Conservation (phyloP, 2,329 filamentous ascomycete genomes). For the Calonectria montana region DNA sequence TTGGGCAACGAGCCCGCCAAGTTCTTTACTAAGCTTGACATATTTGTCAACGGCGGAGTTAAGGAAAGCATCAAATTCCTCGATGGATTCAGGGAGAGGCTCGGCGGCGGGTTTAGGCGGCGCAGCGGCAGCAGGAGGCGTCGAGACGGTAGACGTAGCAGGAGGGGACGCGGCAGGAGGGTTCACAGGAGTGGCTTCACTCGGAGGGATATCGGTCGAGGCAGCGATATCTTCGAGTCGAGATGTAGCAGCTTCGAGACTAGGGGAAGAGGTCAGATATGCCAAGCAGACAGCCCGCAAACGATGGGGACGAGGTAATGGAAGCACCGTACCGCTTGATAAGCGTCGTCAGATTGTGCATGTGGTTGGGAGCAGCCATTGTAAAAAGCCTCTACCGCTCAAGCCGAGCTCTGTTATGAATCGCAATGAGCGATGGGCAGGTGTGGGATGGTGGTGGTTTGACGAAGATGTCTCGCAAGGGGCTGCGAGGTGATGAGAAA, state of each 20-base stretch:
- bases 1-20: slow-evolving; percentile 82
- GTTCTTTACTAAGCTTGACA: slow-evolving; percentile 78
- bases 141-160: slow-evolving; percentile 44
- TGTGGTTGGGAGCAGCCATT: slow-evolving; percentile 83
- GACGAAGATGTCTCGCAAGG: slow-evolving; percentile 1
- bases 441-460: background rate
- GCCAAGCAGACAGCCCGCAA: background rate
- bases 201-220: slow-evolving; percentile 70
- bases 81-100: slow-evolving; percentile 79
- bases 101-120: slow-evolving; percentile 59
- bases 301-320: background rate
- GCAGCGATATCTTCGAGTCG: slow-evolving; percentile 96
- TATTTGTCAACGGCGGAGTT: slow-evolving; percentile 80
- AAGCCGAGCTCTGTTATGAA: background rate
- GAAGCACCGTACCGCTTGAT: slow-evolving; percentile 84
- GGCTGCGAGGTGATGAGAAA: background rate
- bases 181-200: slow-evolving; percentile 59
- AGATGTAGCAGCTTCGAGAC: slow-evolving; percentile 96
- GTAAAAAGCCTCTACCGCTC: slow-evolving; percentile 27
- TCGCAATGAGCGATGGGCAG: background rate
- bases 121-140: slow-evolving; percentile 45
- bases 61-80: slow-evolving; percentile 88
- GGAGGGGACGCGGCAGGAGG: slow-evolving; percentile 49
- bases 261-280: slow-evolving; percentile 65
- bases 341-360: slow-evolving; percentile 96